Evolutionary conservation across 179 eudicot species (phyloP), one percentile per base, ranked within the genome.

Genomic region (Silene noctiflora): DNA sequence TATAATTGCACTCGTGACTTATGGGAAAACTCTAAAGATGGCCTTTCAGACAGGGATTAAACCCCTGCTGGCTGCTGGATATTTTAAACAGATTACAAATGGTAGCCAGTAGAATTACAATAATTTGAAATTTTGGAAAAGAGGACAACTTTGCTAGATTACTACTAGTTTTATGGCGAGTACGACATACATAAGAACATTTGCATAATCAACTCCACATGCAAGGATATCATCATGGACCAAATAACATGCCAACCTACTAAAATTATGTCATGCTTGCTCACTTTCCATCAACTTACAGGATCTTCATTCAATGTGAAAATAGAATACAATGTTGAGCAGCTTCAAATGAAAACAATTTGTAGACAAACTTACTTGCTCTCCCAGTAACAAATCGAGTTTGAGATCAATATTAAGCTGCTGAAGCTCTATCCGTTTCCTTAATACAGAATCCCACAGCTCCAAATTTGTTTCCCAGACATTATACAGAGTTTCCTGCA

Each of bases 281-380:
- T 35, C 70, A 31, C 48, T 33, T 17, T 66, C 19, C 71, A 16
- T 8, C 25, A 67, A 67, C 51, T 33, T 53, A 25, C 25, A 51
- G 24, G 9, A 46, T 29, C 63, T 53, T 71, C 9, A 48, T 31
- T 46, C 21, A 42, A 35, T 16, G 8, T 21, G 2, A 19, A 6
- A 33, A 17, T 10, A 70, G 56, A n/a, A 11, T 17, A 76, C 16
- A 22, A 22, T 61, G 66, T 61, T 22, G 14, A 42, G 58, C 58
- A 39, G 9, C 17, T 8, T 48, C 55, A 48, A 10, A 48, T 48
- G 55, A 11, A 27, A n/a, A n/a, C n/a, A n/a, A n/a, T n/a, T n/a
- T n/a, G n/a, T n/a, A n/a, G n/a, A n/a, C n/a, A n/a, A 6, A 75
- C 82, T 80, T 86, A 93, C 98, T 81, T 95, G 97, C 76, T 89